Evolutionary conservation across 2,329 filamentous ascomycete genomes (phyloP).

Genomic region (Fusarium xyrophilum): DNA sequence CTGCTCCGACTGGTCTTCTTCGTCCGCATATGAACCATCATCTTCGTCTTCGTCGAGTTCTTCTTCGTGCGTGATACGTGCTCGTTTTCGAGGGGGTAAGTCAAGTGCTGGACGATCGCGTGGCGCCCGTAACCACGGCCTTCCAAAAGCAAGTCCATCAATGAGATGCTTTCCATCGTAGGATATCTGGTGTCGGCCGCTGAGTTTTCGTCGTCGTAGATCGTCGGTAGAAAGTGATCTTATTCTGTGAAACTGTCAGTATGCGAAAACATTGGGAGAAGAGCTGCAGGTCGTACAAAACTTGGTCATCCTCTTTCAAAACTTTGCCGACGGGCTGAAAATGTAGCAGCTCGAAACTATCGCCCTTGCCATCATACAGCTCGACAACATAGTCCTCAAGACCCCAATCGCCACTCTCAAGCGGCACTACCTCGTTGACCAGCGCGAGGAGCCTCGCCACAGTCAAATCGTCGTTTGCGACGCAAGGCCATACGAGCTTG

Average conservation of each 20-base stretch:
- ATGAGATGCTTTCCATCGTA: constrained; percentile 79
- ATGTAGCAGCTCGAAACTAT: constrained; percentile 84
- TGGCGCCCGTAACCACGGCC: constrained; percentile 68
- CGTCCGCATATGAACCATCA: constrained; percentile 45
- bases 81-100: constrained; percentile 77
- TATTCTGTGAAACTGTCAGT: constrained; percentile 61
- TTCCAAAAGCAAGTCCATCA: constrained; percentile 85
- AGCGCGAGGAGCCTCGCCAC: constrained; percentile 78
- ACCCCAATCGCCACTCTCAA: constrained; percentile 83
- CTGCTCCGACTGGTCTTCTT: constrained; percentile 39
- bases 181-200: constrained; percentile 82
- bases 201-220: constrained; percentile 72
- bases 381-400: constrained; percentile 90
- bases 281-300: constrained; percentile 65
- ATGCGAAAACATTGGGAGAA: accelerated
- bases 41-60: constrained; percentile 49
- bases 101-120: constrained; percentile 69
- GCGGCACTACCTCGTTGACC: constrained; percentile 79
- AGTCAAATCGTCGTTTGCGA: constrained; percentile 66
- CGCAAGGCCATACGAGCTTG: constrained; percentile 74
- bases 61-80: constrained; percentile 56
- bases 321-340: constrained; percentile 75
- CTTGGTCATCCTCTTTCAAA: constrained; percentile 82
- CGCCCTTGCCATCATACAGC: constrained; percentile 61
- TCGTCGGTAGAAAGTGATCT: constrained; percentile 79